Evolutionary conservation across 495 filamentous ascomycete species (phyloP).

Genomic region (Aspergillus leporis): DNA sequence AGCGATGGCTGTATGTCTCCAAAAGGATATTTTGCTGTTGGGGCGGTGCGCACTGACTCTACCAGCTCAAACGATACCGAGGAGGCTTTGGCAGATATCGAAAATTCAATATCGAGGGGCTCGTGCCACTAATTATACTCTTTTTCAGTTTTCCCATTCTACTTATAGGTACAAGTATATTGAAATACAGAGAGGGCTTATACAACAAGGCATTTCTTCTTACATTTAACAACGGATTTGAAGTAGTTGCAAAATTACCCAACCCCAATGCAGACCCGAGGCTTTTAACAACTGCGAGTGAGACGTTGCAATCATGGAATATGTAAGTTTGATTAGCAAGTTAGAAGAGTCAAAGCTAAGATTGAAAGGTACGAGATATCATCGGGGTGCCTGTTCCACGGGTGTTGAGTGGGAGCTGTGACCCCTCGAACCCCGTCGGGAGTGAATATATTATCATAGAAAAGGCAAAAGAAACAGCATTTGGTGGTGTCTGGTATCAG

Average conservation of each 20-base stretch:
- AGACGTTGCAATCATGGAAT: constrained; percentile 10
- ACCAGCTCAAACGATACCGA: no score
- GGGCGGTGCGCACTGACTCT: no score
- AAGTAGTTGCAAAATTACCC: constrained; percentile 1
- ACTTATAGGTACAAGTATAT: constrained; percentile 32
- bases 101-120: no score
- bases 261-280: constrained; percentile 5
- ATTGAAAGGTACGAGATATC: neutral
- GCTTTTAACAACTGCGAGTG: constrained; percentile 3
- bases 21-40: no score
- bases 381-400: constrained; percentile 4
- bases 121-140: no score
- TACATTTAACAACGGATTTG: constrained; percentile 1
- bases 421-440: neutral
- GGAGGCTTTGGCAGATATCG: no score
- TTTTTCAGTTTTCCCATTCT: no score
- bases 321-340: neutral
- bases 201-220: constrained; percentile 25
- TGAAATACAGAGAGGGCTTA: constrained; percentile 36
- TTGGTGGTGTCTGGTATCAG: constrained; percentile 3
- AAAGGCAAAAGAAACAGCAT: constrained; percentile 2
- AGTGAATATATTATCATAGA: constrained; percentile 13
- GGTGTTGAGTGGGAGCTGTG: constrained; percentile 5
- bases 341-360: neutral
- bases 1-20: no score